These are phyloP conservation scores for Amanita subjunquillea DNA, from an alignment of 768 basidiomycete species.

Conservation along the genomic window DNA sequence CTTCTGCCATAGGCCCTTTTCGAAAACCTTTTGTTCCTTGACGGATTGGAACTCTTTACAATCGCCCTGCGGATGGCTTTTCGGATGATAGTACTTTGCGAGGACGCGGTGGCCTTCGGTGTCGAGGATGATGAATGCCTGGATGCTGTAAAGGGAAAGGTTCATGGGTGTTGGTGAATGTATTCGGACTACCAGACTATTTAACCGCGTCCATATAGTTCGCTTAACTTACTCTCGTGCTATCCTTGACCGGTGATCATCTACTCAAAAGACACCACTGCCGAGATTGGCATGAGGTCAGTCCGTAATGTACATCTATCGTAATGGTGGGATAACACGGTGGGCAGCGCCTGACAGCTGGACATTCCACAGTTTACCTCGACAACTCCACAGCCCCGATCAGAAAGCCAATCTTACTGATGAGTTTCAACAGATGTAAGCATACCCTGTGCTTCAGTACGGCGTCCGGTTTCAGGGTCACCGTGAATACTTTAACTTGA, in stretches of 20 bases:
- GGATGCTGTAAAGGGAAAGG: slow-evolving; percentile 79
- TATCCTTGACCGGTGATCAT: slow-evolving; percentile 23
- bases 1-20: slow-evolving; percentile 93
- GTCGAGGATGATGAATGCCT: slow-evolving; percentile 87
- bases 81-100: slow-evolving; percentile 89
- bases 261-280: slow-evolving; percentile 35
- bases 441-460: no score
- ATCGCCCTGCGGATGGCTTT: slow-evolving; percentile 52
- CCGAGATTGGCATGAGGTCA: slow-evolving; percentile 43
- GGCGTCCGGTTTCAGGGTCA: no score
- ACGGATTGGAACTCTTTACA: slow-evolving; percentile 52
- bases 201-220: no score
- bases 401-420: no score
- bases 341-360: no score
- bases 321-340: slow-evolving; percentile 21
- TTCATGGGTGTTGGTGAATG: slow-evolving; percentile 37
- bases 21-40: slow-evolving; percentile 93
- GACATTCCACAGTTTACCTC: no score
- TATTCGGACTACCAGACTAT: slow-evolving; percentile 7
- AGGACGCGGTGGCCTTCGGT: slow-evolving; percentile 91
- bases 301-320: slow-evolving; percentile 38
- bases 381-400: no score
- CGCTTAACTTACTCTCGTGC: no score
- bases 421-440: no score
- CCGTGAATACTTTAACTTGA: no score